Evolutionary conservation across 208 protist species (phyloP), one percentile per base, ranked within the genome.

Genomic region (Wallacemonas sp.): DNA sequence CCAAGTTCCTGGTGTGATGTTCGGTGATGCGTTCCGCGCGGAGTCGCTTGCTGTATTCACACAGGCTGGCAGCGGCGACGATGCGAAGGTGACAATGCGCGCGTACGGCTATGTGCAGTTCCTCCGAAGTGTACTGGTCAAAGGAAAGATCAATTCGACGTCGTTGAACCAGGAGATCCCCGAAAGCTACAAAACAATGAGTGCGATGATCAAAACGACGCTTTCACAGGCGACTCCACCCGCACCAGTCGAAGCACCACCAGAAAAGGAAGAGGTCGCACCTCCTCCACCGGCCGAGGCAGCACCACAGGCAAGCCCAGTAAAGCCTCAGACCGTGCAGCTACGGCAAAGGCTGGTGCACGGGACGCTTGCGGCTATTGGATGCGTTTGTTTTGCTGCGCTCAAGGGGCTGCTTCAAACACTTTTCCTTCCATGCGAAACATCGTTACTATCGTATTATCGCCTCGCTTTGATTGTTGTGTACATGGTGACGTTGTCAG

Each of bases 1-100:
- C 39, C 84, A 90, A 72, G 70, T 76, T 2, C 56, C 71, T 2
- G 78, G 81, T 19, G 80, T 87, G 23, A 85, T 81, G 80, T 87
- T 81, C 61, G 58, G 72, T 24, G 80, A 86, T n/a, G 63, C 80
- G 17, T 90, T 90, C 43, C 84, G 84, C 29, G 73, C 44, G 19
- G 80, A 90, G 68, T 69, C 77, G 23, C 49, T 87, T 17, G 46
- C 76, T 21, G 46, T 68, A 44, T 87, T 87, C 61, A 70, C 76
- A 2, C 78, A 90, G 70, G 36, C 27, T 2, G 72, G 72, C 46
- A 74, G 46, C 29, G 70, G 66, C 11, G 61, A 43, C 17, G 68
- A 68, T 17, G 68, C 74, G 11, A 69, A 74, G 33, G 68, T 88
- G 55, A 80, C 72, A 26, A 82, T 83, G 74, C 73, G 69, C 11